Base-by-base conservation (phyloP, 2,329 filamentous ascomycete genomes). In the Fusarium lyarnte region DNA sequence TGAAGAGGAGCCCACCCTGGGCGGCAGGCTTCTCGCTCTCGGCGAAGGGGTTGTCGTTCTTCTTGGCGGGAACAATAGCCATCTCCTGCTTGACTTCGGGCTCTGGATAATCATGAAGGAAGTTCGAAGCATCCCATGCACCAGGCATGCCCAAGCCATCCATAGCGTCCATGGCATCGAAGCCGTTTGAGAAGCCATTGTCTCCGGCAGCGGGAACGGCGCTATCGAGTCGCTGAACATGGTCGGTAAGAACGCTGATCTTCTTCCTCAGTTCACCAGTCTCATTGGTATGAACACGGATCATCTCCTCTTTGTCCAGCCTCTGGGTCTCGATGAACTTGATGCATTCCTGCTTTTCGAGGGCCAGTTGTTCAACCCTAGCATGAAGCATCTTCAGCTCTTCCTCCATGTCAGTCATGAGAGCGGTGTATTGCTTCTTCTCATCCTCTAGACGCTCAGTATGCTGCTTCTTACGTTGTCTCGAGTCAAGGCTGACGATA, bases 381-480 rank as follows among this genome's bases (percentile, higher is more conserved):
- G 90, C 81, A 76, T 91, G 90, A 77, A 95, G 86, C 65, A 89
- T 87, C 58, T 86, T 85, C 73, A 97, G 85, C 75, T 94, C 91
- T 65, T 96, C 92, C 79, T 98, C 93, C 79, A 98, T 87, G 61
- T 92, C 88, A 74, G 85, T 89, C 79, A 98, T 93, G 79, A 93
- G 85, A 76, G 89, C 88, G 62, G 92, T 93, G 85, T 90, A 97
- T 66, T 93, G 90, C 87, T 98, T 98, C 88, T 98, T 98, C 86
- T 98, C 95, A 82, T 96, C 93, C 82, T 98, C 96, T 49, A 98
- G 90, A 77, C 96, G 92, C 85, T 98, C 96, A 38, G 96, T 98
- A 85, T 98, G 95, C 84, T 94, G 93, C 89, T 98, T 98, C 88
- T 98, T 99, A 77, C 96, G 92, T 83, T 98, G 95, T 75, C 96